Evolutionary conservation across 441 rosid species (phyloP).

Genomic region (Hura crepitans): DNA sequence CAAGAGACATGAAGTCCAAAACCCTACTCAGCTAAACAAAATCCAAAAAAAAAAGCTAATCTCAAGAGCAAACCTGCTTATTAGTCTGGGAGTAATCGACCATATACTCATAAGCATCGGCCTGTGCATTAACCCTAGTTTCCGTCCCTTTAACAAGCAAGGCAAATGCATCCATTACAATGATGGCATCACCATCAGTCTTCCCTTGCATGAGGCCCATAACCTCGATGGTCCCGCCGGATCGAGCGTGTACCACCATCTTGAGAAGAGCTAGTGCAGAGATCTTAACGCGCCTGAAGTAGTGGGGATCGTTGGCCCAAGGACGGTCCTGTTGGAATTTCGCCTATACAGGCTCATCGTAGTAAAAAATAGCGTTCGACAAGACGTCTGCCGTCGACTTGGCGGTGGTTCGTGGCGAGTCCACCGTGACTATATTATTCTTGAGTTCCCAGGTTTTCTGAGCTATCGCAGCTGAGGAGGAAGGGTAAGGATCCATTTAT

Average conservation of each 20-base stretch:
- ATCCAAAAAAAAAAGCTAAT: background rate
- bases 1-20: background rate
- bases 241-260: conserved; percentile 99
- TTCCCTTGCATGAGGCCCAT: conserved; percentile 99
- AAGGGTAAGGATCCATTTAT: conserved; percentile 47
- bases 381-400: conserved; percentile 33
- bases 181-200: conserved; percentile 88
- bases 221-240: conserved; percentile 98
- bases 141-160: conserved; percentile 98
- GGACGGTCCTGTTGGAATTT: conserved; percentile 90
- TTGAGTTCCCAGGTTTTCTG: conserved; percentile 97
- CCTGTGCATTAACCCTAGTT: conserved; percentile 98
- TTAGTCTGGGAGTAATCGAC: conserved; percentile 93
- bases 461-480: conserved; percentile 57
- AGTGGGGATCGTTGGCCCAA: conserved; percentile 88
- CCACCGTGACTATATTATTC: conserved; percentile 66
- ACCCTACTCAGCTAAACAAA: background rate
- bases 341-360: conserved; percentile 62
- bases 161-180: conserved; percentile 98
- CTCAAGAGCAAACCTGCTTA: conserved; percentile 55
- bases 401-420: conserved; percentile 30
- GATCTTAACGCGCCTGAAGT: conserved; percentile 92
- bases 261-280: conserved; percentile 94
- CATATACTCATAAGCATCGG: conserved; percentile 97
- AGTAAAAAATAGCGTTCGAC: conserved; percentile 78